Base-by-base conservation (phyloP, 2,329 filamentous ascomycete species). In the Penicillium sp. region DNA sequence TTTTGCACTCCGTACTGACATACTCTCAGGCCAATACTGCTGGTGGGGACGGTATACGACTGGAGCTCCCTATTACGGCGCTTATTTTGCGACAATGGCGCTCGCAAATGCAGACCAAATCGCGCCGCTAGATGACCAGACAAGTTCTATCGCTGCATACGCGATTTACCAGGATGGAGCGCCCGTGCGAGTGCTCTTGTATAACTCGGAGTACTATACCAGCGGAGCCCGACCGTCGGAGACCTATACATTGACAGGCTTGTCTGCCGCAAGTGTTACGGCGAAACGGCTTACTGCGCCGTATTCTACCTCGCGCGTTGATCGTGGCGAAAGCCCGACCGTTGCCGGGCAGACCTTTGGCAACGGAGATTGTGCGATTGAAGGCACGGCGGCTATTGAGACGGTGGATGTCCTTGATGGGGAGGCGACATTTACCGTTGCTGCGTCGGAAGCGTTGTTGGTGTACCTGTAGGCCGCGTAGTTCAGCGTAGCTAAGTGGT, bases 51-150 rank as follows among this genome's bases (percentile, higher is more conserved):
- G 79, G 3, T 82, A 83, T 65, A 76, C 71, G 47, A 84, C 84
- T 76, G 82, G 82, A 0, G 77, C 81, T 0, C 82, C 84, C 0
- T 86, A 84, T 67, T 85, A 83, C 60, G 83, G 83, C 4, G 83
- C 83, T 0, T 82, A 81, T 51, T 79, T 79, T 3, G 82, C 82
- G 1, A 77, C 79, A 2, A 77, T 81, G n/a, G 71, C 82, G 1
- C 68, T 84, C 30, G 80, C 81, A 1, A 75, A 77, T 0, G 81
- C 79, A 0, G 70, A 76, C n/a, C 69, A 78, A 48, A 71, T 85
- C 52, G 78, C 81, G 0, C 77, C 79, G 0, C 71, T 85, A 19
- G 84, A 85, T 58, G 75, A 74, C 26, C 76, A 79, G n/a, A 73
- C 60, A 8, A 76, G 67, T 0, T 71, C 74, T 17, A 82, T 82